Conservation (phyloP, 176 grass and related monocot genomes). For the Miscanthus lutarioriparius region DNA sequence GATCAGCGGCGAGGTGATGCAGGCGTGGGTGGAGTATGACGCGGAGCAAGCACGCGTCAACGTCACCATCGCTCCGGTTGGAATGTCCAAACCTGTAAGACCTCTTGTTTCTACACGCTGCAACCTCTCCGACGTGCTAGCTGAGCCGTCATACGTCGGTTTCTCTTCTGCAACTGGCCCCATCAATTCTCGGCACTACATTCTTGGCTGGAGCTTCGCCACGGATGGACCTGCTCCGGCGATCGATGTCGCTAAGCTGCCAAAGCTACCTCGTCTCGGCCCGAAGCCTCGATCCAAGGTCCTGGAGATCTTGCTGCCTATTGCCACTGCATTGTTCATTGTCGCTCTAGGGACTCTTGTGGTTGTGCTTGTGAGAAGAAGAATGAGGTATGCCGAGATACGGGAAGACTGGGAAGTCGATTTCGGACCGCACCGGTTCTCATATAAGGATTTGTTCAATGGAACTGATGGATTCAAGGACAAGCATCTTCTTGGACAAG, state of each 20-base stretch:
- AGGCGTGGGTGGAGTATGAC: conserved; percentile 40
- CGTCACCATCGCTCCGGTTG: conserved; percentile 24
- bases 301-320: conserved; percentile 9
- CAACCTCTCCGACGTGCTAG: conserved; percentile 33
- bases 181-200: background rate
- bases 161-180: conserved; percentile 13
- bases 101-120: conserved; percentile 11
- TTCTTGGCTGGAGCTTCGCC: conserved; percentile 71
- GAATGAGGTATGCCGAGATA: background rate
- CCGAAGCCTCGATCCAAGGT: background rate
- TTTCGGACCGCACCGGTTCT: conserved; percentile 36
- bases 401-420: conserved; percentile 36
- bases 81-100: conserved; percentile 14
- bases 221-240: conserved; percentile 32
- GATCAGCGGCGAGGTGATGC: background rate
- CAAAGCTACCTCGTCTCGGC: conserved; percentile 26
- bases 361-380: background rate
- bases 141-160: conserved; percentile 18
- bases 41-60: background rate
- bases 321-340: background rate
- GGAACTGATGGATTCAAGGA: conserved; percentile 18
- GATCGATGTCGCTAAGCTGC: conserved; percentile 41
- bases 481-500: conserved; percentile 22
- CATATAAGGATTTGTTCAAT: conserved; percentile 28
- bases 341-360: background rate